Evolutionary conservation across 441 rosid species (phyloP).

Genomic region (Omphalea diandra): DNA sequence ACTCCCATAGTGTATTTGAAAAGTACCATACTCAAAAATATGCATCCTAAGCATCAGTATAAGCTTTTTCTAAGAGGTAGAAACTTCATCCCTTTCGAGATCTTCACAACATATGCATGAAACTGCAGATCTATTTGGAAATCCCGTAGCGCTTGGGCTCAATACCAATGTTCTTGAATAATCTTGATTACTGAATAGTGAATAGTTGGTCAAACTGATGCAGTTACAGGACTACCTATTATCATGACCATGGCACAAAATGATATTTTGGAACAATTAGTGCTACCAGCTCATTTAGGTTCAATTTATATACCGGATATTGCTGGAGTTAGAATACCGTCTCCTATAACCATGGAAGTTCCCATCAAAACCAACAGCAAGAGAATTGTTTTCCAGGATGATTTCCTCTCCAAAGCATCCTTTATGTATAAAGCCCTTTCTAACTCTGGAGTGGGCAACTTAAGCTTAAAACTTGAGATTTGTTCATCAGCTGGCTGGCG

Average conservation of each 20-base stretch:
- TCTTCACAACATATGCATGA: neutral
- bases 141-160: neutral
- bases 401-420: conserved; percentile 68
- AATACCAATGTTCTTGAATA: neutral
- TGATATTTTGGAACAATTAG: conserved; percentile 4
- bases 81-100: neutral
- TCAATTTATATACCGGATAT: conserved; percentile 60
- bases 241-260: neutral
- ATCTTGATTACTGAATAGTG: neutral
- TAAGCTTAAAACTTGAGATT: conserved; percentile 87
- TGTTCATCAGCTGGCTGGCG: conserved; percentile 87
- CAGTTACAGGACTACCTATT: neutral
- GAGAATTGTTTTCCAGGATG: conserved; percentile 67
- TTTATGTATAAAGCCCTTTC: conserved; percentile 78
- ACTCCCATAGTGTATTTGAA: neutral
- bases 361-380: conserved; percentile 89
- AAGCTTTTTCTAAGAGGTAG: conserved; percentile 5
- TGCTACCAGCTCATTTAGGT: conserved; percentile 10
- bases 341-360: conserved; percentile 97
- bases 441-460: conserved; percentile 93
- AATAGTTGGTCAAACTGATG: neutral
- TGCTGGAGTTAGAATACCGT: conserved; percentile 95
- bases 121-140: neutral
- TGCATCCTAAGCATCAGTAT: neutral
- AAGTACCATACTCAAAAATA: too few species aligned